These are phyloP conservation scores for Fomitiporia mediterranea DNA, from an alignment of 1,284 basidiomycete genomes.

Conservation along the genomic window DNA sequence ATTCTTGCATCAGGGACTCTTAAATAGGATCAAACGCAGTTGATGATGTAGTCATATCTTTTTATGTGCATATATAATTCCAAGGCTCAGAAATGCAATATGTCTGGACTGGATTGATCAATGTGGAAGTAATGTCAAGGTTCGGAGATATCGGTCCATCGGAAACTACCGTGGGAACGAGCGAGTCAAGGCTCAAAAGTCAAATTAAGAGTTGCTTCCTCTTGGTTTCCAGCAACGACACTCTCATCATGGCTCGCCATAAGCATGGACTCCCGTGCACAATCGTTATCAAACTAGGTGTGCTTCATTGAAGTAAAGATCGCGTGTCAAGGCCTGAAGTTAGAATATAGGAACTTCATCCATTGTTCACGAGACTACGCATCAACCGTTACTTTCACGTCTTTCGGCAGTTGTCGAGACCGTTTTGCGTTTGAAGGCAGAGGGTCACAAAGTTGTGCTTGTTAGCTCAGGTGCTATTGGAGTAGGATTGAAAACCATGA, in stretches of 20 bases:
- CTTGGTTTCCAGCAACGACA: too few relatives aligned
- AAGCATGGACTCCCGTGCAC: constrained; percentile 39
- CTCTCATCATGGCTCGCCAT: constrained; percentile 12
- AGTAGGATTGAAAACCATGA: constrained; percentile 91
- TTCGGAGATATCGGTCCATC: too few relatives aligned
- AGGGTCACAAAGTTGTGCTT: constrained; percentile 92
- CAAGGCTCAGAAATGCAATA: too few relatives aligned
- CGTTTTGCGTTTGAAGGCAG: constrained; percentile 69
- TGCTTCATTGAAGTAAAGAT: neutral
- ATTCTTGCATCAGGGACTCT: too few relatives aligned
- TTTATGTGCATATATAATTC: too few relatives aligned
- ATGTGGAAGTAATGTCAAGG: too few relatives aligned
- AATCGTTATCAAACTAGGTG: constrained; percentile 86
- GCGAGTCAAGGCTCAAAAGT: neutral
- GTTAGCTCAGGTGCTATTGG: constrained; percentile 97
- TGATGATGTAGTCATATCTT: too few relatives aligned
- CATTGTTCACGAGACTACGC: constrained; percentile 87
- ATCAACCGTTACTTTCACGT: constrained; percentile 86
- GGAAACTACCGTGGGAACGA: neutral
- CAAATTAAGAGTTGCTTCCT: neutral
- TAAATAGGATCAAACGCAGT: too few relatives aligned
- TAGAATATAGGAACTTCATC: constrained; percentile 76
- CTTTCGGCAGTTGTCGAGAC: constrained; percentile 93
- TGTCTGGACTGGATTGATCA: too few relatives aligned
- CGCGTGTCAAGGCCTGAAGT: constrained; percentile 6